These are phyloP conservation scores for Boletellus ananas DNA, from an alignment of 768 basidiomycete species.

Conservation along the genomic window DNA sequence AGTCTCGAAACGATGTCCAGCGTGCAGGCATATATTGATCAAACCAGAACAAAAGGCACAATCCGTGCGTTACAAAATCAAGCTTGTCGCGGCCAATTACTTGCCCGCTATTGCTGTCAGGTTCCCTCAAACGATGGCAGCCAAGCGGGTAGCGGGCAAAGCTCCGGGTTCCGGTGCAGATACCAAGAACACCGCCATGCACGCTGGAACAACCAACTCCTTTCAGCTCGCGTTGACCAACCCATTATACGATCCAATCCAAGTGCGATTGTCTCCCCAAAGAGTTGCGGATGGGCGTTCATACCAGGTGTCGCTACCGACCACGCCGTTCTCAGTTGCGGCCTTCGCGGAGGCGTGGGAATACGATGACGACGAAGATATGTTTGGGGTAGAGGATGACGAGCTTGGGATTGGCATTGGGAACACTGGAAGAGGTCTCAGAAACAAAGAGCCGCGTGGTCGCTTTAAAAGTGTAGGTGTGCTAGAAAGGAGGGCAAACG, in stretches of 20 bases:
- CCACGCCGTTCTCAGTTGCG: constrained; percentile 72
- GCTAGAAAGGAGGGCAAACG: constrained; percentile 85
- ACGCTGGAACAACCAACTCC: constrained; percentile 74
- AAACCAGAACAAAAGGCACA: constrained; percentile 98
- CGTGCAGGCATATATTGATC: constrained; percentile 93
- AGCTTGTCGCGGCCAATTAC: constrained; percentile 93
- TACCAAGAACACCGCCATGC: constrained; percentile 42
- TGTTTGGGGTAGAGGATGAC: constrained; percentile 56
- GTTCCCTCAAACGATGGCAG: constrained; percentile 53
- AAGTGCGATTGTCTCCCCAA: constrained; percentile 81
- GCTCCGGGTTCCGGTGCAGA: constrained; percentile 34
- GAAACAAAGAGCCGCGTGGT: constrained; percentile 44
- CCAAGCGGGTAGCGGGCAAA: constrained; percentile 38
- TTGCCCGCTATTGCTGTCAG: constrained; percentile 79
- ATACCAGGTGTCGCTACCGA: constrained; percentile 79
- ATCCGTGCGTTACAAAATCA: constrained; percentile 94
- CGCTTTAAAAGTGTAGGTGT: constrained; percentile 67
- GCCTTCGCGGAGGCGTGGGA: constrained; percentile 98
- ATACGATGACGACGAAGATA: constrained; percentile 89
- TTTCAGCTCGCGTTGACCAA: constrained; percentile 93
- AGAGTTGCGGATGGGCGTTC: constrained; percentile 43
- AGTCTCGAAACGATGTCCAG: constrained; percentile 91
- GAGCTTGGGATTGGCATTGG: constrained; percentile 30
- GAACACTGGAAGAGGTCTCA: constrained; percentile 38
- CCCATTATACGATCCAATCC: constrained; percentile 93